These are phyloP conservation scores for Trametes punicea DNA, from an alignment of 768 basidiomycete genomes.

Conservation along the genomic window DNA sequence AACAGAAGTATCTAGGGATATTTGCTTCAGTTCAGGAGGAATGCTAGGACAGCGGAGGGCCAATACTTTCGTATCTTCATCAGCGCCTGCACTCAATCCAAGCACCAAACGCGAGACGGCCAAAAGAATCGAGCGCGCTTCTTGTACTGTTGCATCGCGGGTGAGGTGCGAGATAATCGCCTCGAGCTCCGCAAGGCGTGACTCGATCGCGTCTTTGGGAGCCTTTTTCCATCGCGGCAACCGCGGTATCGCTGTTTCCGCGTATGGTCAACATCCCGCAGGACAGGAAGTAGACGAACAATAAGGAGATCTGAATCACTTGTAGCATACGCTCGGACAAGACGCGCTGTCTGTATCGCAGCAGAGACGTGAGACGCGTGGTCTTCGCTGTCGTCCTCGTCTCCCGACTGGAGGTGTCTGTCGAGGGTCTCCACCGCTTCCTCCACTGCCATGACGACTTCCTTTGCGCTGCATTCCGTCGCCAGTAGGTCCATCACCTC, in stretches of 20 bases:
- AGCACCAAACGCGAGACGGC: constrained; percentile 2
- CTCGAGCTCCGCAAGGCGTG: constrained; percentile 21
- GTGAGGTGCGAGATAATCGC: neutral
- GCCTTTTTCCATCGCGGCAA: constrained; percentile 20
- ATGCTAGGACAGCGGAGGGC: neutral
- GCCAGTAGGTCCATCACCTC: constrained; percentile 35
- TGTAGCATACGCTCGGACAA: constrained; percentile 22
- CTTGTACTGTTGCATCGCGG: constrained; percentile 4
- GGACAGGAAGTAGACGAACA: neutral
- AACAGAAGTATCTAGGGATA: constrained; percentile 12
- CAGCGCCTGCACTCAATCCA: neutral
- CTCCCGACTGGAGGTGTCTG: constrained; percentile 13
- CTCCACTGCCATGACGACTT: constrained; percentile 40
- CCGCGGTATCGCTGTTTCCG: constrained; percentile 26
- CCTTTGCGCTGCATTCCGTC: constrained; percentile 36
- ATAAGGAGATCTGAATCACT: constrained; percentile 19
- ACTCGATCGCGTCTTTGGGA: constrained; percentile 12
- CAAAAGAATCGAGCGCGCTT: constrained; percentile 6
- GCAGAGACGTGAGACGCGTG: constrained; percentile 1
- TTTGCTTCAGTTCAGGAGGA: neutral
- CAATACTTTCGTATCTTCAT: constrained; percentile 4
- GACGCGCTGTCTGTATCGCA: constrained; percentile 22
- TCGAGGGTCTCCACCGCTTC: constrained; percentile 37
- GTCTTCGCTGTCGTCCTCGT: constrained; percentile 20
- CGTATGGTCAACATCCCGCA: neutral